Conservation (phyloP, 805 yeast genomes). For the Sugiyamaella valdiviana region DNA sequence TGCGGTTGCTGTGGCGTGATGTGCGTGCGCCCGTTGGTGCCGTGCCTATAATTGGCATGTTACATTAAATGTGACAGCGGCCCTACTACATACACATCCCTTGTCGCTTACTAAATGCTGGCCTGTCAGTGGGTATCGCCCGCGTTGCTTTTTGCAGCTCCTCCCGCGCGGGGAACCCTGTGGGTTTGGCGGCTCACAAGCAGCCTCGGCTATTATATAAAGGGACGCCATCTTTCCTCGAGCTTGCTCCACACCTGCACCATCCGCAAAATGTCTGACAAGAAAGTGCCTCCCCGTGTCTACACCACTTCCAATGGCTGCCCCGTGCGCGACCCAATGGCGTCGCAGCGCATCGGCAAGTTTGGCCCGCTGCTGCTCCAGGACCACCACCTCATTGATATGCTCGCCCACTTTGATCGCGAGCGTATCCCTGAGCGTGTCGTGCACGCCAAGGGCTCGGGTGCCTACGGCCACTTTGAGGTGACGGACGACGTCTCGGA, state of each 20-base stretch:
- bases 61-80: too few species aligned
- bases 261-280: conserved; percentile 8
- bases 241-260: background rate
- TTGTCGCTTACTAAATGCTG: background rate
- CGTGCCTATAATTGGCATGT: too few species aligned
- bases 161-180: background rate
- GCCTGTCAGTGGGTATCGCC: background rate
- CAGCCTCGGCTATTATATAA: background rate
- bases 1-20: too few species aligned
- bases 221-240: background rate
- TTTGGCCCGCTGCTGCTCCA: conserved; percentile 54
- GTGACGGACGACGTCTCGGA: conserved; percentile 53
- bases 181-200: background rate
- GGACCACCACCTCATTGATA: conserved; percentile 52
- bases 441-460: conserved; percentile 63
- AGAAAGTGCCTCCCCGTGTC: conserved; percentile 17
- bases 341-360: conserved; percentile 48
- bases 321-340: conserved; percentile 50
- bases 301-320: conserved; percentile 52
- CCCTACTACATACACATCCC: background rate
- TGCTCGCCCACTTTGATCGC: conserved; percentile 54
- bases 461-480: conserved; percentile 55
- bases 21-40: too few species aligned
- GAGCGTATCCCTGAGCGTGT: conserved; percentile 64
- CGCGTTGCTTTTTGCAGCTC: background rate